Evolutionary conservation across 768 basidiomycete genomes (phyloP), one percentile per base, ranked within the genome.

Genomic region (Kwoniella heveanensis): DNA sequence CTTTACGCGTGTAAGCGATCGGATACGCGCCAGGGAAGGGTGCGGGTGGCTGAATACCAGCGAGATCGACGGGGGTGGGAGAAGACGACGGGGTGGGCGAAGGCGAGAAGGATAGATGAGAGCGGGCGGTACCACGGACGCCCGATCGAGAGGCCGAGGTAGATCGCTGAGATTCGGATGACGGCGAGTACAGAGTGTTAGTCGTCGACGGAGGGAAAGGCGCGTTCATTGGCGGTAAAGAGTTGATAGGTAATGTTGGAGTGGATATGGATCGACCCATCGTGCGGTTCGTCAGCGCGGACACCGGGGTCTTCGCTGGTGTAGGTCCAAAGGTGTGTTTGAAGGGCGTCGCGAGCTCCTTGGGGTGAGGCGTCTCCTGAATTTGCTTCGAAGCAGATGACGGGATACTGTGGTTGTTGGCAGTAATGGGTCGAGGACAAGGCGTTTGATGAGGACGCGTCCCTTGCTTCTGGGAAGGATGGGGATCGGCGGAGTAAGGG

Each of bases 21-120:
- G 69, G 69, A 37, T 60, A 60, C 15, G 62, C 4, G 10, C 69
- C 69, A 21, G 64, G 62, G 56, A 67, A 71, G 7, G 58, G 54
- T 0, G 66, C 69, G 2, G 69, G 66, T 17, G 68, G 62, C 39
- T 66, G 65, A 22, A 70, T 66, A 5, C 68, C 68, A 22, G 57
- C 57, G 5, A 70, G 57, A 30, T 66, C 37, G 30, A 64, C 57
- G 22, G 62, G 48, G 2, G 36, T 29, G 8, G 62, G 62, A 17
- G 62, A 64, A 21, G 62, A 64, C 29, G 62, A 57, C 12, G 55
- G 55, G 7, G 54, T 57, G 10, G 62, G 62, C 4, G 62, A 64
- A 32, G 62, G 56, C 1, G 62, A 64, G 48, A 50, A 64, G 12
- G 54, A 64, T 37, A 64, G 19, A 2, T 37, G 29, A 5, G 47